Evolutionary conservation across 495 filamentous ascomycete species (phyloP), one percentile per base, ranked within the genome.

Genomic region (Lasiosphaeriaceae sp.): DNA sequence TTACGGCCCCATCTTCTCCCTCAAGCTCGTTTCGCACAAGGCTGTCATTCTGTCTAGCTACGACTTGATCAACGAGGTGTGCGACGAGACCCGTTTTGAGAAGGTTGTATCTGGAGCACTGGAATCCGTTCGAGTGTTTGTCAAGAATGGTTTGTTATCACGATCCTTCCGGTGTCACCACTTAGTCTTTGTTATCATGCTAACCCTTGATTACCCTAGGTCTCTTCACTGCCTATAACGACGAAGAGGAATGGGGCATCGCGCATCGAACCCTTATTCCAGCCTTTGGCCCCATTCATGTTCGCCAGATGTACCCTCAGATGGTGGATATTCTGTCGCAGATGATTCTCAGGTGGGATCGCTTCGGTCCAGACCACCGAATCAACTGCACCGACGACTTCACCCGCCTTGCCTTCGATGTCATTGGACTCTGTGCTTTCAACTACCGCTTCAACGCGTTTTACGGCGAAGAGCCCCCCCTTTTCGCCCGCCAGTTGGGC

Each of bases 301-400:
- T 93, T 59, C 79, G 79, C 57, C 74, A 69, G 45, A 90, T 90
- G 88, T 89, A 85, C 59, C 76, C 80, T 51, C 83, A 86, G 52
- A 90, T 92, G 87, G 81, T 86, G 50, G 89, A 90, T 61, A 82
- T 90, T 50, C 78, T 84, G 1, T 72, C 71, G 0, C 87, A 92
- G 56, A 71, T 91, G 24, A 77, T 82, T 8, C 74, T 89, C 59
- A 89, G 90, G 69, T 91, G 86, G 85, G 86, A 84, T 14, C 80
- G 87, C 20, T 76, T 80, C 55, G 88, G 87, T 0, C 68, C 82
- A 0, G 64, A 74, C 3, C 56, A 77, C 17, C 70, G 76, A 11
- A 87, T 90, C 57, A 66, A 71, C 17, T 80, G 82, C 2, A 77
- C 82, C 0, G 86, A 86, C n/a, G 86, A 90, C 65, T 90, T 91